These are phyloP conservation scores for Scutellaria baicalensis DNA, from an alignment of 257 asterid genomes.

Conservation along the genomic window DNA sequence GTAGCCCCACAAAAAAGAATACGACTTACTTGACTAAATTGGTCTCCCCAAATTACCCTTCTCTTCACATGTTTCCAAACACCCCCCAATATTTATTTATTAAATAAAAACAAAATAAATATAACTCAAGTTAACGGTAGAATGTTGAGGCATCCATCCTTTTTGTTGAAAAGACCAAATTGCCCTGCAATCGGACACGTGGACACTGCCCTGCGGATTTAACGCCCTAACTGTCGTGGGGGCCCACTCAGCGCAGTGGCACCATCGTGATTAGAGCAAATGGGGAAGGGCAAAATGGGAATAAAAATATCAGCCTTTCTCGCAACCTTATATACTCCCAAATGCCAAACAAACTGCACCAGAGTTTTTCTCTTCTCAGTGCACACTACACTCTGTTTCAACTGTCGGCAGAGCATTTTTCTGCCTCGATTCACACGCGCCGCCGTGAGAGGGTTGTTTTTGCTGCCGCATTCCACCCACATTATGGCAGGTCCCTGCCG, in stretches of 20 bases:
- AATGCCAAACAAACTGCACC: constrained; percentile 7
- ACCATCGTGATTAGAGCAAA: constrained; percentile 30
- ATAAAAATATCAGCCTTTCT: neutral
- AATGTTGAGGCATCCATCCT: constrained; percentile 9
- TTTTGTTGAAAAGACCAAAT: constrained; percentile 18
- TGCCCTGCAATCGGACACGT: constrained; percentile 33
- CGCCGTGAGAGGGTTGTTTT: constrained; percentile 33
- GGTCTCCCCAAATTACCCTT: constrained; percentile 6
- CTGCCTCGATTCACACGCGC: constrained; percentile 44
- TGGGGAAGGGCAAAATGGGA: constrained; percentile 26
- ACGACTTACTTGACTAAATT: neutral
- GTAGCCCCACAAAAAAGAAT: neutral
- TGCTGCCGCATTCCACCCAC: constrained; percentile 10
- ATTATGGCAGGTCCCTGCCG: constrained; percentile 24
- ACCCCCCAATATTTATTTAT: neutral
- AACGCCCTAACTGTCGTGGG: constrained; percentile 76
- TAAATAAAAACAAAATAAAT: constrained; percentile 4
- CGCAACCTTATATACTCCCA: neutral
- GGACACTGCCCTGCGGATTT: constrained; percentile 45
- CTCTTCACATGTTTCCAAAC: constrained; percentile 22
- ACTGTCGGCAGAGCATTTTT: constrained; percentile 39
- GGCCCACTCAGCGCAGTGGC: constrained; percentile 42
- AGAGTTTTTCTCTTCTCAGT: constrained; percentile 2
- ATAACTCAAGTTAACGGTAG: constrained; percentile 15
- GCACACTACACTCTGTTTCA: constrained; percentile 3